Evolutionary conservation across 192 early-diverging fungal species (phyloP).

Genomic region (Entomortierella chlamydospora): DNA sequence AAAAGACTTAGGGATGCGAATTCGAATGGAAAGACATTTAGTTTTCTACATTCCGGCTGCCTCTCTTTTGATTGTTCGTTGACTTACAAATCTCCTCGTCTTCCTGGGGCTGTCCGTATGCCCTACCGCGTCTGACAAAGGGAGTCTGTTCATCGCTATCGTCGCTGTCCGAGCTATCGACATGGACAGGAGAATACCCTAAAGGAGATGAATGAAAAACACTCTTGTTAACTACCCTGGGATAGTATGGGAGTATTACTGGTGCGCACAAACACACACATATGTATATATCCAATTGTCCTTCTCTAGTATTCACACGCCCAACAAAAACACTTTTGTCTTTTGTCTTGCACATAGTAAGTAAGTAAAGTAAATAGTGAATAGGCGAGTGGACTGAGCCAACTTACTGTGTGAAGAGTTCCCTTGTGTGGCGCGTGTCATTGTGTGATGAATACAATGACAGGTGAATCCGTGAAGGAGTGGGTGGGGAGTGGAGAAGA

Average conservation of each 20-base stretch:
- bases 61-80: neutral
- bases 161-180: constrained; percentile 38
- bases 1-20: neutral
- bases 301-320: too few species aligned
- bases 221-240: neutral
- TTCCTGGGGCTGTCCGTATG: constrained; percentile 42
- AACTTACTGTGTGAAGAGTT: constrained; percentile 39
- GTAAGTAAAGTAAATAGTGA: neutral
- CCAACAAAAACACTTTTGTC: neutral
- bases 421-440: constrained; percentile 29
- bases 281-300: too few species aligned
- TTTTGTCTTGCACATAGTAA: neutral
- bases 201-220: neutral
- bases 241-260: too few species aligned
- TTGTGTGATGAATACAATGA: neutral
- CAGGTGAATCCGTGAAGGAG: too few species aligned
- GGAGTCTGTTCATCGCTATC: constrained; percentile 39
- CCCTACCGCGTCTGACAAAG: constrained; percentile 47
- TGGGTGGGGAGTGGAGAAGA: neutral
- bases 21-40: neutral
- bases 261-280: too few species aligned
- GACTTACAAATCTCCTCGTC: constrained; percentile 48
- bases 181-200: constrained; percentile 38
- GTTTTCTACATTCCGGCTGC: too few species aligned
- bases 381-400: too few species aligned